These are phyloP conservation scores for Lepiota brunneoincarnata DNA, from an alignment of 768 basidiomycete species.

Conservation along the genomic window DNA sequence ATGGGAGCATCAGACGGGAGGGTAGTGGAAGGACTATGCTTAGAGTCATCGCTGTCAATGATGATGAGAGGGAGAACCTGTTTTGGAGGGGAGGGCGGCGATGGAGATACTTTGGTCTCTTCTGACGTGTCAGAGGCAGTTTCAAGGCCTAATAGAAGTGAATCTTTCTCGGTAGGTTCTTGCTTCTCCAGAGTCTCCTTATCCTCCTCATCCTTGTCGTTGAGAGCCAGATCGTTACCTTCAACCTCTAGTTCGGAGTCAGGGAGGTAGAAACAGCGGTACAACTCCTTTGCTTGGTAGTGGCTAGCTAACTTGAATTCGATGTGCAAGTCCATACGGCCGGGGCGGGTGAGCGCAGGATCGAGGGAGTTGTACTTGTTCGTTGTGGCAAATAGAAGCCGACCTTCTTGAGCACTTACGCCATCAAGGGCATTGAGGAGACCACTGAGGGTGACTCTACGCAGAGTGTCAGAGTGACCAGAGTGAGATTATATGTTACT, in stretches of 20 bases:
- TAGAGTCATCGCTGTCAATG: neutral
- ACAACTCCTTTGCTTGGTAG: conserved; percentile 66
- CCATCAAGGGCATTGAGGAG: conserved; percentile 71
- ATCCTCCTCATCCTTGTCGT: conserved; percentile 13
- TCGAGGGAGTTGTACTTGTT: conserved; percentile 72
- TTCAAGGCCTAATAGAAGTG: neutral
- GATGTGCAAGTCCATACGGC: conserved; percentile 78
- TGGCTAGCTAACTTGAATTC: conserved; percentile 74
- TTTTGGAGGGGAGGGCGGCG: neutral
- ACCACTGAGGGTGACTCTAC: conserved; percentile 58
- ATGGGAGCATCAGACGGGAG: neutral
- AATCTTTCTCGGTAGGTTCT: neutral
- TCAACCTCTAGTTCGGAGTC: conserved; percentile 23
- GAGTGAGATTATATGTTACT: neutral
- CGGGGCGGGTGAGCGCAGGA: conserved; percentile 71
- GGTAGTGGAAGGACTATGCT: neutral
- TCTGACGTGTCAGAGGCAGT: neutral
- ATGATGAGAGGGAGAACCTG: neutral
- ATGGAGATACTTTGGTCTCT: neutral
- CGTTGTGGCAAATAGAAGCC: conserved; percentile 71
- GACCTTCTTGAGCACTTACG: conserved; percentile 44
- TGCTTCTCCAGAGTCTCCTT: no score
- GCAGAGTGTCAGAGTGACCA: neutral
- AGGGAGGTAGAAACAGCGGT: conserved; percentile 65
- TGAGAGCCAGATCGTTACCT: conserved; percentile 14